A percentile compares a stretch with the other conserved stretches of the same genome.
Evolutionary conservation across 2,329 filamentous ascomycete species (phyloP).

Genomic region (Lecanicillium sp.): DNA sequence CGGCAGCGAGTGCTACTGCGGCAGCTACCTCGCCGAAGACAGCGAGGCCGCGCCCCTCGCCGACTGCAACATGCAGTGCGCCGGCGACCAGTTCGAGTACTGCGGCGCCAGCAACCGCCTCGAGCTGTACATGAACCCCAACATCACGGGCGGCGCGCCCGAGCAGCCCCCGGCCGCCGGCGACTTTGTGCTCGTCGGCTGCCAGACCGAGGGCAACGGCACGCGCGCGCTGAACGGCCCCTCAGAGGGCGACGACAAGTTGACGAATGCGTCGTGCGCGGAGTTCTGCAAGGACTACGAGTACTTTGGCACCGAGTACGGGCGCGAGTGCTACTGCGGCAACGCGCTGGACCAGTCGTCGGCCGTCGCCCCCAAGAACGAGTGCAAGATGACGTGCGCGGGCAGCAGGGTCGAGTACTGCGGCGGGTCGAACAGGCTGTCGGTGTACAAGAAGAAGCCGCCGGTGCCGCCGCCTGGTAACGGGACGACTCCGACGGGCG

Average conservation of each 20-base stretch:
- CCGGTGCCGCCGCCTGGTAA: slow-evolving; percentile 1
- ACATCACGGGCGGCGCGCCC: slow-evolving; percentile 22
- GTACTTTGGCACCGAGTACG: slow-evolving; percentile 34
- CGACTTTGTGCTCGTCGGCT: slow-evolving; percentile 29
- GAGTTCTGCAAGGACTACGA: slow-evolving; percentile 25
- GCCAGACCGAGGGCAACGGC: slow-evolving; percentile 30
- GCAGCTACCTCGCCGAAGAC: slow-evolving; percentile 24
- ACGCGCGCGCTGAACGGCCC: slow-evolving; percentile 27
- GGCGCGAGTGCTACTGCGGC: slow-evolving; percentile 34
- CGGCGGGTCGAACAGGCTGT: slow-evolving; percentile 34
- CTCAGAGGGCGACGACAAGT: slow-evolving; percentile 20
- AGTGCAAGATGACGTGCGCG: slow-evolving; percentile 37
- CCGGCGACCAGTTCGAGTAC: slow-evolving; percentile 27
- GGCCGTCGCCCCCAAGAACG: slow-evolving; percentile 22
- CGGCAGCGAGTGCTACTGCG: slow-evolving; percentile 34
- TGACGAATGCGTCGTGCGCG: slow-evolving; percentile 30
- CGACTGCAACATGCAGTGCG: slow-evolving; percentile 32
- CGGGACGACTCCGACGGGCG: not conserved
- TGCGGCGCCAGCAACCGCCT: slow-evolving; percentile 30
- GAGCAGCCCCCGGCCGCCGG: slow-evolving; percentile 28
- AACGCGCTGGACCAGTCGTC: slow-evolving; percentile 24
- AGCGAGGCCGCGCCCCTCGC: slow-evolving; percentile 23
- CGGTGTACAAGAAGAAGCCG: slow-evolving; percentile 27
- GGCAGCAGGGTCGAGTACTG: slow-evolving; percentile 34
- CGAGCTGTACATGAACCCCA: slow-evolving; percentile 28